These are phyloP conservation scores for Colletotrichum graminicola DNA, from an alignment of 2,329 filamentous ascomycete species.

Conservation along the genomic window DNA sequence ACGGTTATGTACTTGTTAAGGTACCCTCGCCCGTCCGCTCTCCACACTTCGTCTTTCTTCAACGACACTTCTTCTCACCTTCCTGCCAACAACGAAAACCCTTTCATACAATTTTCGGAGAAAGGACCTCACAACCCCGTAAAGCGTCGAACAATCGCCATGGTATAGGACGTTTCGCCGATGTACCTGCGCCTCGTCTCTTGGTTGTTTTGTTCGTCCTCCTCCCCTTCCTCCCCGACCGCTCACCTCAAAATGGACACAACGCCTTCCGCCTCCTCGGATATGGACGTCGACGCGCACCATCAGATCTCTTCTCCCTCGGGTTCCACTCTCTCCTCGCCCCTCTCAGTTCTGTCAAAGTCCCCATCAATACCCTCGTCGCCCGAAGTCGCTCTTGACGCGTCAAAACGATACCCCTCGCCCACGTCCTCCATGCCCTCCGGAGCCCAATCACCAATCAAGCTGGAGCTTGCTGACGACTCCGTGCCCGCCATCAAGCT, in stretches of 20 bases:
- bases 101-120: conserved; percentile 28
- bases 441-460: conserved; percentile 65
- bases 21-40: conserved; percentile 40
- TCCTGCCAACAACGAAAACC: conserved; percentile 37
- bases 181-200: conserved; percentile 33
- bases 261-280: conserved; percentile 29
- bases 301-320: conserved; percentile 44
- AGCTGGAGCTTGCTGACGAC: conserved; percentile 55
- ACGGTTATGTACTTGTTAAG: conserved; percentile 39
- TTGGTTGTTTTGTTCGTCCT: conserved; percentile 6
- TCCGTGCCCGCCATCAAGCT: conserved; percentile 47
- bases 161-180: conserved; percentile 37
- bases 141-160: conserved; percentile 32
- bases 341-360: conserved; percentile 65
- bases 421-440: conserved; percentile 59
- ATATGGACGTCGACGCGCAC: conserved; percentile 38
- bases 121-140: conserved; percentile 26
- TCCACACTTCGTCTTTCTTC: conserved; percentile 43
- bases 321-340: conserved; percentile 62
- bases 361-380: conserved; percentile 65
- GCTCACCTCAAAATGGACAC: conserved; percentile 34
- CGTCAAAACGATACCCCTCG: conserved; percentile 64
- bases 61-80: conserved; percentile 40
- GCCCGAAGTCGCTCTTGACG: conserved; percentile 53
- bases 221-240: conserved; percentile 29